Evolutionary conservation across 495 filamentous ascomycete species (phyloP).

Genomic region (Penicillium dipodomyicola): DNA sequence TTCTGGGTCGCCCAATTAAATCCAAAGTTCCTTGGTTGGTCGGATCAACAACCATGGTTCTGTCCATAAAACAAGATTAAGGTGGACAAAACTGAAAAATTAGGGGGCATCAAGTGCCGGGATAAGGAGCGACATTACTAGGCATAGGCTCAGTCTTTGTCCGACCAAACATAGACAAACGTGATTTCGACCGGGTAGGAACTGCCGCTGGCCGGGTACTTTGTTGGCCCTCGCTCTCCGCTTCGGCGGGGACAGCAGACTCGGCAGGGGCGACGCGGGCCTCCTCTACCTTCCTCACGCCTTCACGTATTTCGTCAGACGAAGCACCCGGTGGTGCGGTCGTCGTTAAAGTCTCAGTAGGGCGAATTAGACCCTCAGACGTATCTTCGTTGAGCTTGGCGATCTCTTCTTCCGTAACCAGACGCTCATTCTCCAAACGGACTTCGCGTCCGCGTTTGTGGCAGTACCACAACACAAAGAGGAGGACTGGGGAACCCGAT

Average conservation of each 20-base stretch:
- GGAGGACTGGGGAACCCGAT: conserved; percentile 56
- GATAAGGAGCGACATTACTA: conserved; percentile 39
- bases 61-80: not conserved
- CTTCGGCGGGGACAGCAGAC: conserved; percentile 8
- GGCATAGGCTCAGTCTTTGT: conserved; percentile 27
- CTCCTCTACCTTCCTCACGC: conserved; percentile 40
- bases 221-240: conserved; percentile 9
- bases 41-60: conserved; percentile 16
- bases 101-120: conserved; percentile 35
- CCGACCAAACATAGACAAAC: conserved; percentile 34
- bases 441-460: conserved; percentile 88
- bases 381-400: conserved; percentile 40
- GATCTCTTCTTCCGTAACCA: conserved; percentile 51
- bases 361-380: conserved; percentile 33
- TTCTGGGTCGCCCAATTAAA: not conserved
- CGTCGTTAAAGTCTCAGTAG: conserved; percentile 44
- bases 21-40: conserved; percentile 4
- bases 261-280: conserved; percentile 27
- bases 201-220: conserved; percentile 14
- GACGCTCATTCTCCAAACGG: conserved; percentile 68
- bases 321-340: conserved; percentile 48
- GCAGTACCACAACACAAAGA: conserved; percentile 96
- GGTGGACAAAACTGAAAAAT: not conserved
- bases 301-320: conserved; percentile 40
- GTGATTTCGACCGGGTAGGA: conserved; percentile 37